Conservation (phyloP, 345 rosid species). For the Sonneratia alba region DNA sequence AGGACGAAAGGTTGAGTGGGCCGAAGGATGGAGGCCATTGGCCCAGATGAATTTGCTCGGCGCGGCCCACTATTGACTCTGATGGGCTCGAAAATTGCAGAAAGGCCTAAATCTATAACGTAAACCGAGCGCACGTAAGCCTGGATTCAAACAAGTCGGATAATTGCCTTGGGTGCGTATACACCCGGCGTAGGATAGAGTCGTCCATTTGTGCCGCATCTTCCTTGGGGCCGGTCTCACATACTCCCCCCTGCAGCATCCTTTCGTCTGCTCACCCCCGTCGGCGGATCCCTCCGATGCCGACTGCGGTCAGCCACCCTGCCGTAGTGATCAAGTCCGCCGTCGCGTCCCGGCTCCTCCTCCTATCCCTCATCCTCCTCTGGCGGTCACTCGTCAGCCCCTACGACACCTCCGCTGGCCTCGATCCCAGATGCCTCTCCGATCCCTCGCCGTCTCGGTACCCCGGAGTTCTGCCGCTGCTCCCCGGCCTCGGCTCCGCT, state of each 20-base stretch:
- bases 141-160: too few relatives aligned
- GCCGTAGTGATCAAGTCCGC: slow-evolving; percentile 44
- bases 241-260: not conserved
- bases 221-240: too few relatives aligned
- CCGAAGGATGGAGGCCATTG: too few relatives aligned
- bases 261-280: not conserved
- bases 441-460: slow-evolving; percentile 8
- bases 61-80: too few relatives aligned
- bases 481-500: slow-evolving; percentile 29
- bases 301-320: slow-evolving; percentile 18
- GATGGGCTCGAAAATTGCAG: too few relatives aligned
- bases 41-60: too few relatives aligned
- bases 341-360: slow-evolving; percentile 43
- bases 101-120: too few relatives aligned
- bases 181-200: too few relatives aligned
- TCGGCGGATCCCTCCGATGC: slow-evolving; percentile 2
- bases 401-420: slow-evolving; percentile 76
- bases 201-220: too few relatives aligned
- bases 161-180: too few relatives aligned
- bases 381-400: slow-evolving; percentile 63
- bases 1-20: too few relatives aligned
- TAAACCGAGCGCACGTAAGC: too few relatives aligned
- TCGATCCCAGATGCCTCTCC: slow-evolving; percentile 49
- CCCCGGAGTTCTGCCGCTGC: slow-evolving; percentile 9
- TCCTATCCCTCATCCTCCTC: slow-evolving; percentile 36